Base-by-base conservation (phyloP, 495 filamentous ascomycete species). In the Aspergillus baeticus region DNA sequence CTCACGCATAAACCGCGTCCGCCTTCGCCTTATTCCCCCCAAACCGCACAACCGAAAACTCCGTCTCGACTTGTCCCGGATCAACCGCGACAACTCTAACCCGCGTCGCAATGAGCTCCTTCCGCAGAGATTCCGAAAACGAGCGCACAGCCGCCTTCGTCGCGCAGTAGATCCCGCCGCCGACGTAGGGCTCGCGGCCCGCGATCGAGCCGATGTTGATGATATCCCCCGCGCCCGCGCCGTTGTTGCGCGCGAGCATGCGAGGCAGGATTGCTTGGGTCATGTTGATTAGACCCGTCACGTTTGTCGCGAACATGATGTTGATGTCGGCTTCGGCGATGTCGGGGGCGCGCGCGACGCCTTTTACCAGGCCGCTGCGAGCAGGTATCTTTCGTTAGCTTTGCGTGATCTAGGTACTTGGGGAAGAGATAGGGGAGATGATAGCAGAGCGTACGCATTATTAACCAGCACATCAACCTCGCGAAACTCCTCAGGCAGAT, bases 121-220 rank as follows among this genome's bases (percentile, higher is more conserved):
- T 46, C 10, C 43, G 43, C 43, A 46, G 43, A n/a, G 17, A 8
- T 13, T 46, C 43, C 14, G 43, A 10, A n/a, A 46, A 46, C 2
- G 22, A 29, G 10, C 43, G 43, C 22, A 46, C 43, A 3, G 43
- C 43, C 5, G 43, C 43, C 15, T 46, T 46, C 2, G 43, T 46
- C 10, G 43, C 43, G 43, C 43, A 46, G 43, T 46, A 46, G 7
- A 46, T 46, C 14, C 43, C 23, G 14, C 43, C 43, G 13, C 43
- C 43, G 22, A 46, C 43, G 20, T 46, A 46, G 43, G 43, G 43
- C 22, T 46, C 43, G 22, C 43, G 43, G 18, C 43, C 43, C 4
- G 43, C 43, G 20, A 46, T 46, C 0, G 43, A 46, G 22, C 43
- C 43, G 43, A 46, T 46, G 43, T 46, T 46, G 43, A 46, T 46